Percentiles rank a stretch among this genome's conserved stretches.
Evolutionary conservation across 257 asterid genomes (phyloP).

Genomic region (Solanum microdontum): DNA sequence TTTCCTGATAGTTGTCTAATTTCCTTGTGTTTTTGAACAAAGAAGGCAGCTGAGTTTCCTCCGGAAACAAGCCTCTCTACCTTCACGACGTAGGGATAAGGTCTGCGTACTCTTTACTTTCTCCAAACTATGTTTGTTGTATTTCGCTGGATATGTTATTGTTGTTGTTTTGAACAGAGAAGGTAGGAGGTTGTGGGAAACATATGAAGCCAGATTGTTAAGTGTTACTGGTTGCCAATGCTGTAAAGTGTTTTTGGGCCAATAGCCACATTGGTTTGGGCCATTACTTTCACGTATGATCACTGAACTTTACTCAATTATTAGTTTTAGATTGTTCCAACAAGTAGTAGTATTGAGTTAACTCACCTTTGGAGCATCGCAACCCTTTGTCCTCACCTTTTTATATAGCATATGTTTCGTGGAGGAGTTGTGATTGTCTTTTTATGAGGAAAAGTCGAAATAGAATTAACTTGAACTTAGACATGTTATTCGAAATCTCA

Average conservation of each 20-base stretch:
- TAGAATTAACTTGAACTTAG: background rate
- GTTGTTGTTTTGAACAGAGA: background rate
- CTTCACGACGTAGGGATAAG: background rate
- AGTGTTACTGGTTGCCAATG: background rate
- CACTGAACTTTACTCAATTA: background rate
- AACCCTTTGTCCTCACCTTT: background rate
- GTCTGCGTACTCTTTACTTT: background rate
- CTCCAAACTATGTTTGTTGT: too few relatives aligned
- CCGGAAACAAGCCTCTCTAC: background rate
- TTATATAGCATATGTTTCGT: background rate
- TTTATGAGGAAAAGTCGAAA: background rate
- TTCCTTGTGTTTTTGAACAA: background rate
- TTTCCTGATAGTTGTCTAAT: background rate
- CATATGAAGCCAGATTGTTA: background rate
- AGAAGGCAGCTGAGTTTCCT: background rate
- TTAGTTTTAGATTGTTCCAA: background rate
- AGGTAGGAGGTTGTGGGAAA: background rate
- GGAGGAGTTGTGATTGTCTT: background rate
- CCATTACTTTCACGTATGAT: background rate
- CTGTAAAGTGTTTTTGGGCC: background rate
- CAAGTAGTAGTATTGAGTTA: background rate
- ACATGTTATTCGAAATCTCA: background rate
- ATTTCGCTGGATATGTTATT: background rate
- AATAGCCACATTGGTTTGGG: background rate
- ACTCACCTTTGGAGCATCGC: background rate